Percentiles rank a stretch among this genome's conserved stretches.
These are phyloP conservation scores for Wickerhamomyces bovis DNA, from an alignment of 805 yeast genomes.

Conservation along the genomic window DNA sequence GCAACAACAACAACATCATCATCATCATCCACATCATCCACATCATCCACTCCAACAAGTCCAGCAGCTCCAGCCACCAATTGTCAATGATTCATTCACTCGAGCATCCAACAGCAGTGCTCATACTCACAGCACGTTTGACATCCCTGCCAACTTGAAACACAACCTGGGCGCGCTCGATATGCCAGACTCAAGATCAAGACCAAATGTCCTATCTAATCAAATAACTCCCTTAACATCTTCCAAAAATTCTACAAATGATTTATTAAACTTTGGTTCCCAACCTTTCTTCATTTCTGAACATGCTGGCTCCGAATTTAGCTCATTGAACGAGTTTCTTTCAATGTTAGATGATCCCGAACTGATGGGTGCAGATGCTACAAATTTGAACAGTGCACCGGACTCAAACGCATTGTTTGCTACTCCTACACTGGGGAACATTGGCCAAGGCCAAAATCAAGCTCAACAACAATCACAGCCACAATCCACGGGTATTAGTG, in stretches of 20 bases:
- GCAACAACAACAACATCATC: neutral
- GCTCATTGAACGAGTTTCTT: constrained; percentile 81
- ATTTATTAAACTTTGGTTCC: constrained; percentile 30
- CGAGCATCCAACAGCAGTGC: constrained; percentile 1
- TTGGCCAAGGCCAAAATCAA: neutral
- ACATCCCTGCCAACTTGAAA: constrained; percentile 1
- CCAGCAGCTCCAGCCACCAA: neutral
- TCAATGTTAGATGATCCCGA: constrained; percentile 88
- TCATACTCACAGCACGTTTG: constrained; percentile 1
- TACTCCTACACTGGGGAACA: neutral
- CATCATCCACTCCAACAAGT: neutral
- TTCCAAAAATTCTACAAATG: constrained; percentile 7
- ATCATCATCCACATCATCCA: constrained; percentile 1
- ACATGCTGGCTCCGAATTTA: constrained; percentile 89
- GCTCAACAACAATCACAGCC: constrained; percentile 2
- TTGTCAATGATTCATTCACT: neutral
- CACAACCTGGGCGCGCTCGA: neutral
- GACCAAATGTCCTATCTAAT: neutral
- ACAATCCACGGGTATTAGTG: constrained; percentile 5
- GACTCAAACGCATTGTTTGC: constrained; percentile 3
- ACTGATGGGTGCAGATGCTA: constrained; percentile 37
- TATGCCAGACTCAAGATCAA: neutral
- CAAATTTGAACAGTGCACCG: neutral
- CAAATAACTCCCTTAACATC: neutral
- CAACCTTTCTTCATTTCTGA: constrained; percentile 84